These are phyloP conservation scores for Crithidia bombi DNA, from an alignment of 208 protist species.

Conservation along the genomic window DNA sequence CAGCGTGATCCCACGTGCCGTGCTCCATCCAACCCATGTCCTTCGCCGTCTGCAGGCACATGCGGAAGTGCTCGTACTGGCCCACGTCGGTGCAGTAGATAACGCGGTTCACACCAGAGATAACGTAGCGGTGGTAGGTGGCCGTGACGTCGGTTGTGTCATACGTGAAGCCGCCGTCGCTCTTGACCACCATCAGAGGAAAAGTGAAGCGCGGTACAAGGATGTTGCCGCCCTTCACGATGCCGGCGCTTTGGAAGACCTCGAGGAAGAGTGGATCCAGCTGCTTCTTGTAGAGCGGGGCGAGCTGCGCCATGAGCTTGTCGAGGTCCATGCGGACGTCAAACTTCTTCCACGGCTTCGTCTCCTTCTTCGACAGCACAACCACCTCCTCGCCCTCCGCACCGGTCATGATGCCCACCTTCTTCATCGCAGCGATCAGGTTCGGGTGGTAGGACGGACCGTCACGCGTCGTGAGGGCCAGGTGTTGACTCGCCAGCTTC, in stretches of 20 bases:
- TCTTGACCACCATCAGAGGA: constrained; percentile 95
- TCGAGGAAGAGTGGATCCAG: constrained; percentile 78
- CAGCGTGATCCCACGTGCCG: constrained; percentile 91
- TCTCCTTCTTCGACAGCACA: constrained; percentile 87
- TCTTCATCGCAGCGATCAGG: constrained; percentile 80
- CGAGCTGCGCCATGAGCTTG: constrained; percentile 80
- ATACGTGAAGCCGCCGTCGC: constrained; percentile 96
- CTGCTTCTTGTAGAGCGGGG: constrained; percentile 74
- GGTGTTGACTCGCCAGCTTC: constrained; percentile 78
- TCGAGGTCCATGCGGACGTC: constrained; percentile 83
- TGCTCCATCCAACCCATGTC: constrained; percentile 90
- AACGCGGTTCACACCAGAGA: constrained; percentile 88
- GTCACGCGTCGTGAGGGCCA: constrained; percentile 59
- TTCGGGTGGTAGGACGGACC: constrained; percentile 74
- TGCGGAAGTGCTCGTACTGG: constrained; percentile 95
- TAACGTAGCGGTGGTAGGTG: constrained; percentile 91
- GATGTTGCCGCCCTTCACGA: constrained; percentile 74
- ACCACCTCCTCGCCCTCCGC: constrained; percentile 80
- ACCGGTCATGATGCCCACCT: constrained; percentile 69
- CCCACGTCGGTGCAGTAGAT: constrained; percentile 97
- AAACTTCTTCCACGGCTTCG: constrained; percentile 86
- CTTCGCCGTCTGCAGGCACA: constrained; percentile 87
- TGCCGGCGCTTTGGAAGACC: constrained; percentile 71
- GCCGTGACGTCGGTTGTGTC: constrained; percentile 94
- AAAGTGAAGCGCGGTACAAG: constrained; percentile 90